phyloP scores from a whole-genome alignment of 148 eudicot genomes.

The Spergularia marina region DNA sequence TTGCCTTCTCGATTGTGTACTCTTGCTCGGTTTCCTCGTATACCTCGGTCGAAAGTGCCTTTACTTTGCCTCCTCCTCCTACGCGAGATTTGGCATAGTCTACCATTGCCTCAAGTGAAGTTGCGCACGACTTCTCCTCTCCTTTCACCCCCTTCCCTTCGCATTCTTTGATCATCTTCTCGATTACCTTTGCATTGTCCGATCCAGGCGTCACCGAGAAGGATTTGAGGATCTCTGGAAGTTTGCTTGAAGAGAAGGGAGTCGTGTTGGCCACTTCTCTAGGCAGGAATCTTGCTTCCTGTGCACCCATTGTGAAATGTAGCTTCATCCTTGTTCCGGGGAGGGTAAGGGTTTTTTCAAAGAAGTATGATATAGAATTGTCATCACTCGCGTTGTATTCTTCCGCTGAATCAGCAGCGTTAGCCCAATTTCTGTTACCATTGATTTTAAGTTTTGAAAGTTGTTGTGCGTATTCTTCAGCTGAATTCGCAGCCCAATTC shows the following conservation, averaged over 20 bases:
- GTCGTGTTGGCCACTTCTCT: neutral
- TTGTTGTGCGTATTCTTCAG: neutral
- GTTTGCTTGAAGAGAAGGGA: conserved; percentile 8
- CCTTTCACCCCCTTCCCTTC: neutral
- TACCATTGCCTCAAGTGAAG: neutral
- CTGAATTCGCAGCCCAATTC: too few species aligned
- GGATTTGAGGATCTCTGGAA: neutral
- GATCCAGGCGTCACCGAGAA: neutral
- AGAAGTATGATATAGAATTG: neutral
- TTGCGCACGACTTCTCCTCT: neutral
- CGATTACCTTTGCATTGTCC: neutral
- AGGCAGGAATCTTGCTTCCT: neutral
- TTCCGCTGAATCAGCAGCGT: neutral
- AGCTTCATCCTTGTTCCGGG: neutral
- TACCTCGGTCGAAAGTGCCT: neutral
- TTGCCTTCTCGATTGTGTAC: conserved; percentile 11
- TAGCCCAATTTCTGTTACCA: too few species aligned
- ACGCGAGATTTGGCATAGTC: neutral
- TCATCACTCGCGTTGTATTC: neutral
- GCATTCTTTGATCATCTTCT: neutral
- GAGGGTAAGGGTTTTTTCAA: neutral
- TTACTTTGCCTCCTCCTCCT: neutral
- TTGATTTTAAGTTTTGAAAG: neutral
- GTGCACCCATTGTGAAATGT: neutral
- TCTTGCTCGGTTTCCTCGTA: neutral